Base-by-base conservation (phyloP, 106 monocot genomes). In the Dioscorea alata region DNA sequence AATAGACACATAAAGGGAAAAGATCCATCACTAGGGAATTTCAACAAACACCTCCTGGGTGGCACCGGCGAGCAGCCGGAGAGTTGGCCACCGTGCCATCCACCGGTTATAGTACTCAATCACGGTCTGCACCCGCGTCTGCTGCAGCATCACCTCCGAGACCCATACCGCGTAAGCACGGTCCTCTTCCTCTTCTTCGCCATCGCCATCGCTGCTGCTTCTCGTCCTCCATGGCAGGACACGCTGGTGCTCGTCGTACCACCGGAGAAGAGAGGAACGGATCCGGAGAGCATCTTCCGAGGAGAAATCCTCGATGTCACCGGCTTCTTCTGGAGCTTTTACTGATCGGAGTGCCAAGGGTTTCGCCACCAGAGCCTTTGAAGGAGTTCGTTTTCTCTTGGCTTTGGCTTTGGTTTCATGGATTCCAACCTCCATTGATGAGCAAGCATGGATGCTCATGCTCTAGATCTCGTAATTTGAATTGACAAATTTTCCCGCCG, bases 91-190 rank as follows among this genome's bases (percentile, higher is more conserved):
- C 34, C 67, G 71, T 35, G 56, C 75, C 93, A 99, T 99, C 99
- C 99, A 99, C 25, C 87, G 71, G 48, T 85, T 71, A 73, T 81
- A 99, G 69, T 99, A 99, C 8, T 13, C 79, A 31, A 93, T 54
- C 2, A 99, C 92, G 19, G 83, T 56, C 2, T 74, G 33, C 12
- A 99, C 99, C 60, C 90, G 66, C 7, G 92, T 99, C 75, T 99
- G 99, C 81, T 99, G 99, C 69, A 99, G 85, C 99, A 99, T 99
- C 52, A 93, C 75, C 73, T 99, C 99, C 54, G 92, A 92, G 10
- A 93, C 99, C 99, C 99, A 99, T 10, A 99, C 99, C 6, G 74
- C 90, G 49, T 99, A 99, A 1, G 99, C 99, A 34, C 83, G 64
- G 17, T 68, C 69, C 24, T 83, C 86, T 4, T 83, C 77, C 4